Percentiles rank a stretch among this genome's conserved stretches.
These are phyloP conservation scores for Linum usitatissimum DNA, from an alignment of 345 rosid species.

Conservation along the genomic window DNA sequence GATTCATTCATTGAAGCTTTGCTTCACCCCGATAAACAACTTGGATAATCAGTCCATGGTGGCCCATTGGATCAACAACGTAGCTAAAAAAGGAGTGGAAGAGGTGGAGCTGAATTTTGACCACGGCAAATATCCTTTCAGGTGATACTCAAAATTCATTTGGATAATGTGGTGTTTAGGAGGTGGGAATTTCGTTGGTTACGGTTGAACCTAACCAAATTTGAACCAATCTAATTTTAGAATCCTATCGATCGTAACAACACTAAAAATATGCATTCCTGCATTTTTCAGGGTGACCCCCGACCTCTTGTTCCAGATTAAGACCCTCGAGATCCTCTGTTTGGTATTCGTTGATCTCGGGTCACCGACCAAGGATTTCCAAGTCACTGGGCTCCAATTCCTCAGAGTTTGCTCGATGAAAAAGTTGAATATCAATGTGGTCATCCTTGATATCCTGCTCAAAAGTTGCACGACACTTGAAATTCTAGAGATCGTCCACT, in stretches of 20 bases:
- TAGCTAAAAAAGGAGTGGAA: neutral
- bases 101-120: neutral
- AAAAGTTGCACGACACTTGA: neutral
- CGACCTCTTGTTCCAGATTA: neutral
- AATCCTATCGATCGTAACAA: too few species aligned
- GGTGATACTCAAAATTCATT: neutral
- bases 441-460: neutral
- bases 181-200: neutral
- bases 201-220: neutral
- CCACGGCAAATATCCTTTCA: neutral
- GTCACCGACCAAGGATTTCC: neutral
- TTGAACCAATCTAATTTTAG: too few species aligned
- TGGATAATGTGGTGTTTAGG: neutral
- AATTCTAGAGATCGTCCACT: neutral
- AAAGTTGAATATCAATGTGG: neutral
- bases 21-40: neutral
- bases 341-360: neutral
- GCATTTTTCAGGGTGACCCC: neutral
- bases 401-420: neutral
- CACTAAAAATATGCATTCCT: neutral
- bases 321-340: neutral
- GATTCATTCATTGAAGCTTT: neutral
- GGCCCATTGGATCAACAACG: neutral
- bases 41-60: neutral
- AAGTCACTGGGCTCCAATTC: neutral